These are phyloP conservation scores for Carex arenaria DNA, from an alignment of 202 grass and related monocot genomes.

Conservation along the genomic window DNA sequence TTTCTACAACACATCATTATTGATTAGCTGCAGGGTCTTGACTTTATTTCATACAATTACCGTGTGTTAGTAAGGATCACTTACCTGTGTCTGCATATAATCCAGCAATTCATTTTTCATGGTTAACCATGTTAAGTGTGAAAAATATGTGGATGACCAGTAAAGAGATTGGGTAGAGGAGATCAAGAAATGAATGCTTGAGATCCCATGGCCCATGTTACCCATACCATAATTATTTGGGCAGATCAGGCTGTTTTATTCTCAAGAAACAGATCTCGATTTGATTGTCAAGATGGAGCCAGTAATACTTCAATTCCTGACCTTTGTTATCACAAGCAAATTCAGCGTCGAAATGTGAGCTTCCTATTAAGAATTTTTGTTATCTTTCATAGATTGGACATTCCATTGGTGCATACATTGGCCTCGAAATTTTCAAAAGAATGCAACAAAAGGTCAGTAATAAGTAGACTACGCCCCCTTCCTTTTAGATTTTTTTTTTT, in stretches of 20 bases:
- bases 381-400: slow-evolving; percentile 63
- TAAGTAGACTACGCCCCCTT: not conserved
- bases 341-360: not conserved
- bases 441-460: slow-evolving; percentile 50
- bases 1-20: not conserved
- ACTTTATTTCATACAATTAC: not conserved
- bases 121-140: not conserved
- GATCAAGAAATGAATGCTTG: not conserved
- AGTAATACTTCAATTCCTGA: not conserved
- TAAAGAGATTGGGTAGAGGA: not conserved
- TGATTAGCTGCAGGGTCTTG: not conserved
- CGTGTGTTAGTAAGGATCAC: not conserved
- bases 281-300: not conserved
- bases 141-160: not conserved
- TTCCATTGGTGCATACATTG: slow-evolving; percentile 88
- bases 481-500: not conserved
- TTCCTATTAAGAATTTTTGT: not conserved
- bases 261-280: not conserved
- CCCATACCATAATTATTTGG: not conserved
- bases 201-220: not conserved
- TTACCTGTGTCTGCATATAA: not conserved
- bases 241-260: not conserved
- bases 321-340: not conserved
- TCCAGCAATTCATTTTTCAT: not conserved
- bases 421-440: slow-evolving; percentile 71